Percentiles rank a stretch among this genome's conserved stretches.
phyloP scores from a whole-genome alignment of 192 early-diverging fungal species.

The Ramicandelaber brevisporus region DNA sequence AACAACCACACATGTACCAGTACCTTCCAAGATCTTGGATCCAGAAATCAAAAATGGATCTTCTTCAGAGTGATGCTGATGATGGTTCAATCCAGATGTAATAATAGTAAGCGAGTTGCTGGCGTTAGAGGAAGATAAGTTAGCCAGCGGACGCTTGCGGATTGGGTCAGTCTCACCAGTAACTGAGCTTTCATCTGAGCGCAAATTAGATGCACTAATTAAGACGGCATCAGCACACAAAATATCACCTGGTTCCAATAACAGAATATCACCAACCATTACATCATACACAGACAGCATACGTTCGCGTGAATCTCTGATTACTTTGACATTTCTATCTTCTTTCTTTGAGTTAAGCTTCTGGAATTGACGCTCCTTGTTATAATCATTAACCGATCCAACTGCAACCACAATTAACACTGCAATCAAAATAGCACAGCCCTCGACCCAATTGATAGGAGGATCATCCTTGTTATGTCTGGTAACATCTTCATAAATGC shows the following conservation, averaged over 20 bases:
- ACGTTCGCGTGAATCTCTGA: conserved; percentile 36
- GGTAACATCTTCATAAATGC: conserved; percentile 54
- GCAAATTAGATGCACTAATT: conserved; percentile 50
- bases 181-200: conserved; percentile 74
- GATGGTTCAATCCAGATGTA: too few species aligned
- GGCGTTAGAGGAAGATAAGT: too few species aligned
- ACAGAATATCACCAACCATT: conserved; percentile 72
- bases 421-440: conserved; percentile 58
- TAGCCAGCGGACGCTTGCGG: too few species aligned
- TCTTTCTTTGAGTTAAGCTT: conserved; percentile 67
- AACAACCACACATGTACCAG: conserved; percentile 62
- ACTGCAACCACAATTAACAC: conserved; percentile 53
- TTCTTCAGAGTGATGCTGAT: too few species aligned
- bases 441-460: conserved; percentile 62
- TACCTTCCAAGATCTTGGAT: conserved; percentile 72
- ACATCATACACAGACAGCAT: conserved; percentile 54
- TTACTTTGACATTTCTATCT: conserved; percentile 46
- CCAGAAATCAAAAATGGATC: conserved; percentile 90
- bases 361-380: conserved; percentile 72
- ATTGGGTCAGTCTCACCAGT: conserved; percentile 91
- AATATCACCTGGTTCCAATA: conserved; percentile 79
- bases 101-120: too few species aligned
- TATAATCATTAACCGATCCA: conserved; percentile 57
- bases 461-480: conserved; percentile 15
- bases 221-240: conserved; percentile 77